Percentiles rank a stretch among this genome's conserved stretches.
Evolutionary conservation across 192 early-diverging fungal genomes (phyloP).

Genomic region (Hyaloraphidium curvatum): DNA sequence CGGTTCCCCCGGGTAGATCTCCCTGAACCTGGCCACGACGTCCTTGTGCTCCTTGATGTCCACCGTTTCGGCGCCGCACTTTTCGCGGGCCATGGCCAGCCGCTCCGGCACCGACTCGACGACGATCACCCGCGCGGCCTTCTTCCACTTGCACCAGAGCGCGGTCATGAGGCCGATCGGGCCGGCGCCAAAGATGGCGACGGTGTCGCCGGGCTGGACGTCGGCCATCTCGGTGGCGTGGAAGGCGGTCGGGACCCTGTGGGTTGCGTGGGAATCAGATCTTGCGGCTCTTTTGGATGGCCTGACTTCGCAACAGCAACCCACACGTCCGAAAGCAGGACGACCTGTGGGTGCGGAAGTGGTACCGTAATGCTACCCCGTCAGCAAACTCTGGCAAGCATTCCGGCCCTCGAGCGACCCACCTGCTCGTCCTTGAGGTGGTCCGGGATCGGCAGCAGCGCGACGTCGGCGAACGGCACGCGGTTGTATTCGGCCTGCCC

Average conservation of each 20-base stretch:
- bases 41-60: slow-evolving; percentile 15
- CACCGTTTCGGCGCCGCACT: slow-evolving; percentile 13
- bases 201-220: slow-evolving; percentile 20
- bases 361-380: too few species aligned
- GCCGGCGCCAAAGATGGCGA: slow-evolving; percentile 33
- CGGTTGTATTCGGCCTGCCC: slow-evolving; percentile 29
- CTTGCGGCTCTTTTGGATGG: too few species aligned
- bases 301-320: too few species aligned
- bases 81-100: slow-evolving; percentile 9
- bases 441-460: slow-evolving; percentile 20
- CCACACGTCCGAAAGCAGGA: too few species aligned
- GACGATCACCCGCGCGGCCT: slow-evolving; percentile 19
- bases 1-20: slow-evolving; percentile 19
- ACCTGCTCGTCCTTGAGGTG: slow-evolving; percentile 16
- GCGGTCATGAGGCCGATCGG: slow-evolving; percentile 21
- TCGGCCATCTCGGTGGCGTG: slow-evolving; percentile 19
- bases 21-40: slow-evolving; percentile 11
- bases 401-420: slow-evolving; percentile 22
- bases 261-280: too few species aligned
- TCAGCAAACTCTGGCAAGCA: too few species aligned
- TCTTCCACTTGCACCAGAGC: slow-evolving; percentile 9
- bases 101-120: slow-evolving; percentile 19
- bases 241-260: too few species aligned
- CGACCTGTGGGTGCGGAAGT: too few species aligned
- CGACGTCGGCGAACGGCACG: slow-evolving; percentile 28